Conservation (phyloP, 192 early-diverging fungal genomes). For the Bifiguratus adelaidae region DNA sequence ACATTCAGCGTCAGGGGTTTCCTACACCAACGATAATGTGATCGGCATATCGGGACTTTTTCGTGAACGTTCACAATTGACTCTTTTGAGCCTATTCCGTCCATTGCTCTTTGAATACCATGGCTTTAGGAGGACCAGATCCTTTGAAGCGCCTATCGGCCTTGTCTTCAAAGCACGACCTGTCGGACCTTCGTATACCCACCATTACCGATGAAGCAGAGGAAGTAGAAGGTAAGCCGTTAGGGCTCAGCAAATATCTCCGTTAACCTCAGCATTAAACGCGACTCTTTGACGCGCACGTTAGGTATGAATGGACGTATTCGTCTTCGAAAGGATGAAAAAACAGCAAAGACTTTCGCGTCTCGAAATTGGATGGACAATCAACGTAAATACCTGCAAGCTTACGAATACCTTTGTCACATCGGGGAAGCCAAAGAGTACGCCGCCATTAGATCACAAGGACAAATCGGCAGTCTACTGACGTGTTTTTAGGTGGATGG, state of each 20-base stretch:
- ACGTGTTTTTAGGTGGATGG: conserved; percentile 70
- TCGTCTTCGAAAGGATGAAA: not conserved
- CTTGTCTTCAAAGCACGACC: conserved; percentile 19
- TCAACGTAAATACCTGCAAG: conserved; percentile 77
- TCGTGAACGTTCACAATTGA: conserved; percentile 8
- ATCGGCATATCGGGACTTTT: no score
- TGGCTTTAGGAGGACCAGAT: no score
- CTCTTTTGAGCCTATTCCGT: no score
- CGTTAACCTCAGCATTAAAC: no score
- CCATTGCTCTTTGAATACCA: no score
- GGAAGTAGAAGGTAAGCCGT: conserved; percentile 28
- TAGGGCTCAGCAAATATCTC: no score
- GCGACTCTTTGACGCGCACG: no score
- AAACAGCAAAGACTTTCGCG: conserved; percentile 2
- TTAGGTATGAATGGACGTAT: conserved; percentile 18
- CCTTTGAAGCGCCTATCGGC: conserved; percentile 21
- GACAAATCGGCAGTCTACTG: not conserved
- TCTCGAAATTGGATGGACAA: conserved; percentile 78
- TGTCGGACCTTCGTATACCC: conserved; percentile 27
- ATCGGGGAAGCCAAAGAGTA: conserved; percentile 99
- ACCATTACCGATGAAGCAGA: conserved; percentile 30
- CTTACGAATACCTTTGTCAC: conserved; percentile 98
- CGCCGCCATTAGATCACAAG: conserved; percentile 1
- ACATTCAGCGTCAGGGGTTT: no score
- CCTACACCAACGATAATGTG: no score